Base-by-base conservation (phyloP, 495 filamentous ascomycete species). In the Lasiosphaeria hispida region DNA sequence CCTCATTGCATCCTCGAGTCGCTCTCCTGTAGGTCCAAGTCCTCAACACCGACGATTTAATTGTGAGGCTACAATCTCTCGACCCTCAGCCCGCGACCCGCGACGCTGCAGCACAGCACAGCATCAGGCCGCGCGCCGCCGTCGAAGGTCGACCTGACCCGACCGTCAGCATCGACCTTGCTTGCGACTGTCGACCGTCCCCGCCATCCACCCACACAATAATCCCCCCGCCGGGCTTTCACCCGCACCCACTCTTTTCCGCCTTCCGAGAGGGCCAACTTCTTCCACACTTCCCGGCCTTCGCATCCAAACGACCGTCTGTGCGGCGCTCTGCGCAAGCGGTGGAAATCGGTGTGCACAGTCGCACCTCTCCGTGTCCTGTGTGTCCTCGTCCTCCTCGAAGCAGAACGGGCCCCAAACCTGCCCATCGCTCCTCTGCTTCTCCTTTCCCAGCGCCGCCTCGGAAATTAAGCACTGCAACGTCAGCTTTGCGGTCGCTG, bases 401-500 rank as follows among this genome's bases (percentile, higher is more conserved):
- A 23, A 30, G 23, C 23, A 30, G 23, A 30, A 30, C 23, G 23
- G 23, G 23, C 23, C 23, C 23, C 23, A 30, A 30, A 30, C 23
- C 53, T 38, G 53, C 59, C 23, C 48, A 23, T 40, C 45, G 48
- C 52, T 35, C 15, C 45, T 17, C 43, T 30, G 23, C 23, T 30
- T 30, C 44, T 44, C 39, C 30, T 39, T 40, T 59, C 53, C 17
- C 56, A 62, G 38, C 55, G 58, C 42, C 43, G n/a, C 11, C 56
- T 47, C 60, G 66, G 66, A 69, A 62, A 69, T 69, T 69, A 64
- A 59, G 39, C 42, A 64, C 61, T 69, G 66, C 63, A 69, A 69
- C 66, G 45, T 60, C 60, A 52, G 48, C 57, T 53, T 18, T 45
- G 45, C 48, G 35, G 47, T 43, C 38, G 35, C 34, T 55, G 14